Evolutionary conservation across 106 monocot genomes (phyloP), one percentile per base, ranked within the genome.

Genomic region (Narthecium ossifragum): DNA sequence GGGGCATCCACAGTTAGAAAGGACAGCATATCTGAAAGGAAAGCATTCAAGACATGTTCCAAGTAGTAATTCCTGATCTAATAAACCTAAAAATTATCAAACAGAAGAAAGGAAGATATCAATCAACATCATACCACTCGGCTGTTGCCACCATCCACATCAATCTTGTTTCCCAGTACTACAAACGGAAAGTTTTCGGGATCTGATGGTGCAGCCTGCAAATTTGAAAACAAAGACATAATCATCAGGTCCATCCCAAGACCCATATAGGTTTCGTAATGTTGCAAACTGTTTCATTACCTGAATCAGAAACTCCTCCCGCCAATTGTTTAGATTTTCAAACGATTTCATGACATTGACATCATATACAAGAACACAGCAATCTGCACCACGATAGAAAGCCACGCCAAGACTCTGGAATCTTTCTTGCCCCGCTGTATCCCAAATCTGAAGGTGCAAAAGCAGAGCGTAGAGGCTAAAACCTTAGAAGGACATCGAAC

Each of bases 331-430:
- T 27, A 88, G 36, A 56, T 83, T 76, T 46, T 83, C 79, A 79
- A 88, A 88, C 27, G 76, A 79, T 40, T 88, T 82, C 66, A 66
- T 51, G 25, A 79, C 79, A 73, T 82, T 88, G 58, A 88, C 88
- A 76, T 88, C 88, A 64, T 88, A 88, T 12, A 88, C 88, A 64
- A 83, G 79, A 40, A 83, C 82, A 76, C 88, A 88, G 45, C 82
- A 88, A 73, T 88, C 82, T 26, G 88, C 88, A 36, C 82, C 82
- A 45, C 82, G 79, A 54, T 88, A 82, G 53, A 88, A 88, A 63
- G 88, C 88, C 37, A 87, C 87, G 17, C 87, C 87, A 57, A 88
- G 82, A 63, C 88, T 88, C 64, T 88, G 88, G 55, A 88, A 88
- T 55, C 82, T 88, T 60, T 88, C 88, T 66, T 88, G 79, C 40